Evolutionary conservation across 192 early-diverging fungal species (phyloP), one percentile per base, ranked within the genome.

Genomic region (Nowakowskiella sp.): DNA sequence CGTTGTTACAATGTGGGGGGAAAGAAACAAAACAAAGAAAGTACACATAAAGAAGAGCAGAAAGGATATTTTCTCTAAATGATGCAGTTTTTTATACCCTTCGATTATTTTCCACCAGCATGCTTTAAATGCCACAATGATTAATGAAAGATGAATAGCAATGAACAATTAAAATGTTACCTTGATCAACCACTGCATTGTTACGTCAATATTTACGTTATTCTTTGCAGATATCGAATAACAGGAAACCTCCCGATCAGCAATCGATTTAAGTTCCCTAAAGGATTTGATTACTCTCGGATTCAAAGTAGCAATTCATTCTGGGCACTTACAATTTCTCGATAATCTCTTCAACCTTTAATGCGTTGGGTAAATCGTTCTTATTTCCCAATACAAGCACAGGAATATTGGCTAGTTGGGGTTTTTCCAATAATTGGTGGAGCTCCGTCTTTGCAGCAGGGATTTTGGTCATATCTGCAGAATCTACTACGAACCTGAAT

Each of bases 141-240:
- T n/a, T n/a, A n/a, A n/a, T n/a, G n/a, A n/a, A n/a, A n/a, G n/a
- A n/a, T n/a, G n/a, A n/a, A n/a, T n/a, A n/a, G n/a, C n/a, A n/a
- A n/a, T n/a, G n/a, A n/a, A n/a, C n/a, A n/a, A n/a, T n/a, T n/a
- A n/a, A n/a, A n/a, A n/a, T n/a, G n/a, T n/a, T n/a, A n/a, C n/a
- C 74, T 93, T 91, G 61, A 91, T 95, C 59, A 97, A 70, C 94
- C 95, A 98, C 57, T 95, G 85, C 29, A 99, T 73, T 13, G 91
- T 96, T 30, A 92, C 74, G 67, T 99, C 96, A 57, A 99, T 99
- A 64, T 97, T 97, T 60, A 90, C 84, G 58, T 90, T 81, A 59
- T 96, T 96, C 72, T 97, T 97, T 25, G 94, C 92, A 10, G 94
- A 97, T 52, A 97, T 93, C 6, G 92, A 95, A 67, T 99, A 99